Evolutionary conservation across 495 filamentous ascomycete genomes (phyloP).

Genomic region (Saxophila tyrrhenica): DNA sequence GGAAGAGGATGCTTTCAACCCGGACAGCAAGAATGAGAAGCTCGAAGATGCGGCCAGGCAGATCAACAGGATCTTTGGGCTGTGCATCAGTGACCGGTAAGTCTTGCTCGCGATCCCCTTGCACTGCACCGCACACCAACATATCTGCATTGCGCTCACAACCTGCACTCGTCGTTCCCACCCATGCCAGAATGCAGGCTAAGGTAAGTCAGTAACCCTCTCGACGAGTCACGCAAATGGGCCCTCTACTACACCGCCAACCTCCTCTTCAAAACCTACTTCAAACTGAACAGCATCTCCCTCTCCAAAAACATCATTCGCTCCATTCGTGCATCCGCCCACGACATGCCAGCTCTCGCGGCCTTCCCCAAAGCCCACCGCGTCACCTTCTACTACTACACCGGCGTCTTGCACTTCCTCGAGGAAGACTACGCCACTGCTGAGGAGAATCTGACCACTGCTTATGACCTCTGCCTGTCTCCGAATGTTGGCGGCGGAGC

Average conservation of each 20-base stretch:
- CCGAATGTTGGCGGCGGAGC: slow-evolving; percentile 32
- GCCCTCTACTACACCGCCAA: slow-evolving; percentile 87
- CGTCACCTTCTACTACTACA: slow-evolving; percentile 94
- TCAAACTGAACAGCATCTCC: slow-evolving; percentile 81
- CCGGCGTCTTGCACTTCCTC: slow-evolving; percentile 78
- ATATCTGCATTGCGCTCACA: neutral
- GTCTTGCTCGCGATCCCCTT: slow-evolving; percentile 19
- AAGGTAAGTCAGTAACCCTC: slow-evolving; percentile 50
- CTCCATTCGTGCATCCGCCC: slow-evolving; percentile 58
- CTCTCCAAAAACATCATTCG: slow-evolving; percentile 83
- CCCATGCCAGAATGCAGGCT: neutral
- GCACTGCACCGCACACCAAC: neutral
- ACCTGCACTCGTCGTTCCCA: neutral
- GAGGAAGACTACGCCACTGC: slow-evolving; percentile 87
- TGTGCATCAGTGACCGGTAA: slow-evolving; percentile 83
- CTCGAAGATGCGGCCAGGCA: slow-evolving; percentile 81
- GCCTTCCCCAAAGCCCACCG: slow-evolving; percentile 76
- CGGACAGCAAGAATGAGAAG: slow-evolving; percentile 61
- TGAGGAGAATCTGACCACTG: slow-evolving; percentile 65
- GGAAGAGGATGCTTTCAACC: slow-evolving; percentile 64
- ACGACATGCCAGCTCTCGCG: slow-evolving; percentile 64
- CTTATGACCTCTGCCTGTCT: slow-evolving; percentile 64
- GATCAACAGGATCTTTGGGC: slow-evolving; percentile 76
- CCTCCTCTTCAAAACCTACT: slow-evolving; percentile 94
- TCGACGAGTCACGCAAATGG: slow-evolving; percentile 93